Evolutionary conservation across 2,329 filamentous ascomycete genomes (phyloP), one percentile per base, ranked within the genome.

Genomic region (Ciborinia camelliae): DNA sequence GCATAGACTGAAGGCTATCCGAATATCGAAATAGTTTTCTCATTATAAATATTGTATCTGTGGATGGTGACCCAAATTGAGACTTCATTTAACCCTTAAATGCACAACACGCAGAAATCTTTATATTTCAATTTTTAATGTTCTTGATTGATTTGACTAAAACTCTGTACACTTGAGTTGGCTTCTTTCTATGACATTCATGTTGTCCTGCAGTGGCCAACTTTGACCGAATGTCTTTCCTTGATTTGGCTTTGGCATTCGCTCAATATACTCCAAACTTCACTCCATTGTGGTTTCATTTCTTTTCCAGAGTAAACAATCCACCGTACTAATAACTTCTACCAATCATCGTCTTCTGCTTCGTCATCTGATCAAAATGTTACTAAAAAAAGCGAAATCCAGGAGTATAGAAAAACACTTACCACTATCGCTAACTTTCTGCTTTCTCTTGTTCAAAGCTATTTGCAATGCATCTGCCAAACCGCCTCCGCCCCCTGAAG

Each of bases 401-500:
- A 15, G 28, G 54, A 59, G 66, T 52, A 35, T 15, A 30, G 23
- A 45, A 15, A 18, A 15, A 35, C 20, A 89, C 91, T 86, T 86
- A 97, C 94, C 94, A 82, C 91, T 96, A 76, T 91, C 89, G 79
- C 91, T 91, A 76, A 97, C 94, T 82, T 96, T 97, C 77, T 92
- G 87, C 81, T 97, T 97, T 77, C 94, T 84, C 79, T 91, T 90
- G 74, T 89, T 86, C 72, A 93, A 78, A 65, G 89, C 90, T 66
- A 86, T 89, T 66, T 91, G 91, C 71, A 97, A 79, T 55, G 92
- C 93, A 79, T 90, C 91, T 28, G 92, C 91, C 83, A 97, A 86
- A 43, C 86, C 88, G 64, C 87, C 79, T 65, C 86, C 79, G 14
- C 85, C 83, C 23, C 81, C 82, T 51, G 82, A 82, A 58, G 81